Conservation (phyloP, 2,329 filamentous ascomycete species). For the Orbilia javanica region DNA sequence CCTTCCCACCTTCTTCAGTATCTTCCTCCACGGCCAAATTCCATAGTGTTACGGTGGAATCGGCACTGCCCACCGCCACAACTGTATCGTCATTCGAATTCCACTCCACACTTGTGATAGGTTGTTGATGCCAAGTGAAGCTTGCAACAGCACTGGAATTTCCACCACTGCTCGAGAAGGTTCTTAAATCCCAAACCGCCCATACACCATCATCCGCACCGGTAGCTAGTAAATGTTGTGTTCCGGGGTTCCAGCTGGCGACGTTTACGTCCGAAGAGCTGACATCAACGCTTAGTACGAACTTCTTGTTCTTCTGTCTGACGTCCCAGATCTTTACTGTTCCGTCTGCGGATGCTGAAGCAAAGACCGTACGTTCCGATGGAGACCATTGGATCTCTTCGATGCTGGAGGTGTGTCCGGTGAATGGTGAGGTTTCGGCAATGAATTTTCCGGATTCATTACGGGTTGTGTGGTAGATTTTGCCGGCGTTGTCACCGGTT, state of each 20-base stretch:
- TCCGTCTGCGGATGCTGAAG: constrained; percentile 92
- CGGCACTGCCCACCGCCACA: constrained; percentile 88
- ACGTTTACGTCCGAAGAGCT: constrained; percentile 93
- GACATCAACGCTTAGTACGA: constrained; percentile 87
- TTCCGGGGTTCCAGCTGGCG: constrained; percentile 92
- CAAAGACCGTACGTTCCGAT: constrained; percentile 90
- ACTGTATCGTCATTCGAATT: constrained; percentile 97
- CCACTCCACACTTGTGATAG: constrained; percentile 96
- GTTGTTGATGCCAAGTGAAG: constrained; percentile 95
- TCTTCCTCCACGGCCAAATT: constrained; percentile 96
- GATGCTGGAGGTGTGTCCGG: constrained; percentile 84
- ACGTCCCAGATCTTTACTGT: constrained; percentile 97
- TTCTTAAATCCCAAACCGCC: constrained; percentile 93
- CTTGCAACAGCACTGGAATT: constrained; percentile 84
- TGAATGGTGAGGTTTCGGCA: constrained; percentile 85
- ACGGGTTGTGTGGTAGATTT: constrained; percentile 88
- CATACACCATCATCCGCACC: constrained; percentile 94
- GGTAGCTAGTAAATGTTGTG: constrained; percentile 87
- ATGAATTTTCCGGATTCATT: constrained; percentile 90
- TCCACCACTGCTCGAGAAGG: constrained; percentile 58
- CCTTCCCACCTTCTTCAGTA: constrained; percentile 82
- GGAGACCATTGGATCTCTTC: constrained; percentile 99
- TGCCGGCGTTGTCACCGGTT: constrained; percentile 89
- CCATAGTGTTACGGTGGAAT: constrained; percentile 96
- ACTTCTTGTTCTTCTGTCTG: constrained; percentile 86